A percentile compares a stretch with the other conserved stretches of the same genome.
phyloP scores from a whole-genome alignment of 2,329 filamentous ascomycete species.

The Talaromyces verruculosus region DNA sequence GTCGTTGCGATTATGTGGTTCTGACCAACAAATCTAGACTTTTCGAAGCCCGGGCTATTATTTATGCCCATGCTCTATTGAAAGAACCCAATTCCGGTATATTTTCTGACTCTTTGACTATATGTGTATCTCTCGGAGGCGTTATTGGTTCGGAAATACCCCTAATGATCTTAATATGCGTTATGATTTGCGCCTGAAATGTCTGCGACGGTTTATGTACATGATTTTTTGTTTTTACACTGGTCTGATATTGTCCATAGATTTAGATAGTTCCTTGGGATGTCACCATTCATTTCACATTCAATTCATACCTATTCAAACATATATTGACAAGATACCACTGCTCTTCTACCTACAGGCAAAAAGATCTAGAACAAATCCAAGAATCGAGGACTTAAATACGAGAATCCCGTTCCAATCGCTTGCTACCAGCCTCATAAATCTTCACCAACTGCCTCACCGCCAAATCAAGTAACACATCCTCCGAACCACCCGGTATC shows the following conservation, averaged over 20 bases:
- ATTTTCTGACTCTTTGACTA: background rate
- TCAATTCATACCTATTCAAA: background rate
- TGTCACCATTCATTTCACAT: background rate
- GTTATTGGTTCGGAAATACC: slow-evolving; percentile 11
- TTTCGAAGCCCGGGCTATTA: background rate
- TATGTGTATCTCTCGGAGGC: background rate
- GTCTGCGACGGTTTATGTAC: background rate
- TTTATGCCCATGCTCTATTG: background rate
- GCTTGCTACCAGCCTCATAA: slow-evolving; percentile 46
- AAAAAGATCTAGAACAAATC: background rate
- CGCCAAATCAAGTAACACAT: slow-evolving; percentile 69
- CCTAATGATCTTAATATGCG: slow-evolving; percentile 2
- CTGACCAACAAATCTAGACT: background rate
- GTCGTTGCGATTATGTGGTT: slow-evolving; percentile 22
- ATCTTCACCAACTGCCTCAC: slow-evolving; percentile 70
- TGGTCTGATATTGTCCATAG: background rate
- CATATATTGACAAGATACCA: background rate
- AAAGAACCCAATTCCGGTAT: background rate
- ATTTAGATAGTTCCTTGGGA: background rate
- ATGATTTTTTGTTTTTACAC: background rate
- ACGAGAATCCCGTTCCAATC: slow-evolving; percentile 28
- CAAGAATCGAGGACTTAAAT: slow-evolving; percentile 18
- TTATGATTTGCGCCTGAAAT: background rate
- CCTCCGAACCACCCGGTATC: slow-evolving; percentile 69
- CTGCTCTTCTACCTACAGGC: background rate